A percentile compares a stretch with the other conserved stretches of the same genome.
phyloP scores from a whole-genome alignment of 257 asterid genomes.

The Solanum habrochaites region DNA sequence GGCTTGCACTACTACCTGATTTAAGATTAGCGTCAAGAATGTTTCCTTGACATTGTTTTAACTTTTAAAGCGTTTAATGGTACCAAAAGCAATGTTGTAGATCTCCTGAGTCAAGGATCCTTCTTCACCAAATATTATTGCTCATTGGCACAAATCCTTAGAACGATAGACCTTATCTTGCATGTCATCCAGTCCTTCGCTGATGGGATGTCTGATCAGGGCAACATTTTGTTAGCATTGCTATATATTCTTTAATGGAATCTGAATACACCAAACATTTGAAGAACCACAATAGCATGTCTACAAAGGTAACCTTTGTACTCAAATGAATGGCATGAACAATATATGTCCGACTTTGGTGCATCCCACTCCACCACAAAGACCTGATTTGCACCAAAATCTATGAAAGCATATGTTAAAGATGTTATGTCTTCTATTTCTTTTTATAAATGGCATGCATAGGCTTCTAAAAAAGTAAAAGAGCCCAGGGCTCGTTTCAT shows the following conservation, averaged over 20 bases:
- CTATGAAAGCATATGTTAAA: constrained; percentile 47
- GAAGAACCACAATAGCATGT: constrained; percentile 25
- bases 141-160: neutral
- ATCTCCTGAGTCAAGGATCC: neutral
- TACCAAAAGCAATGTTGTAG: neutral
- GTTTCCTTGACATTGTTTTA: neutral
- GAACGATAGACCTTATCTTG: neutral
- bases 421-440: constrained; percentile 44
- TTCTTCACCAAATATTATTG: neutral
- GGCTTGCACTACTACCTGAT: neutral
- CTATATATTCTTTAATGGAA: neutral
- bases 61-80: neutral
- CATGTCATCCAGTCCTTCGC: neutral
- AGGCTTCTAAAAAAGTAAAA: constrained; percentile 39
- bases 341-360: no score
- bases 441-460: constrained; percentile 78
- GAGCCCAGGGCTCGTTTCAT: no score
- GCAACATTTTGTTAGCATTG: neutral
- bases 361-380: neutral
- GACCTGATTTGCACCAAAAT: constrained; percentile 49
- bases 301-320: constrained; percentile 65
- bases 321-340: constrained; percentile 55
- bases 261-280: neutral
- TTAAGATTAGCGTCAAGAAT: neutral
- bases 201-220: neutral